A percentile compares a stretch with the other conserved stretches of the same genome.
These are phyloP conservation scores for Pinguiococcus pyrenoidosus DNA, from an alignment of 108 stramenopile species.

Conservation along the genomic window DNA sequence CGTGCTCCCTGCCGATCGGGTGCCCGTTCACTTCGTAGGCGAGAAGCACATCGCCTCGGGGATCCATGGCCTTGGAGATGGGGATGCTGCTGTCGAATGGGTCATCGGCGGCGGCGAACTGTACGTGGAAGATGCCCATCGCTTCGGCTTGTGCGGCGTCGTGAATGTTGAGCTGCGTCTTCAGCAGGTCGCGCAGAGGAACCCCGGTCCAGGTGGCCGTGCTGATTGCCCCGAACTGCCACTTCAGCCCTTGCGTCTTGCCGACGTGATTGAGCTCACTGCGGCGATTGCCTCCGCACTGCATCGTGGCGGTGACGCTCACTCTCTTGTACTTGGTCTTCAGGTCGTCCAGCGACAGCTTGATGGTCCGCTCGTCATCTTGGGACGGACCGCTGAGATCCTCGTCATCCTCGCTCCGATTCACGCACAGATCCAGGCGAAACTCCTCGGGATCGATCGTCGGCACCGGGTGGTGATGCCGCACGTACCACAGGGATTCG, in stretches of 20 bases:
- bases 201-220: conserved; percentile 88
- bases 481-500: conserved; percentile 52
- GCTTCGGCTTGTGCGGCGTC: not conserved
- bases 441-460: conserved; percentile 42
- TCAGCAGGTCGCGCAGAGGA: conserved; percentile 61
- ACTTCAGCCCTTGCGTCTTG: conserved; percentile 64
- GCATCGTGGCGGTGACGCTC: conserved; percentile 64
- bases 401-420: not conserved
- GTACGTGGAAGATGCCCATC: conserved; percentile 44
- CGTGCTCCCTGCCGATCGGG: conserved; percentile 72
- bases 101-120: conserved; percentile 67
- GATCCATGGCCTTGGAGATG: conserved; percentile 61
- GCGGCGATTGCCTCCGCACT: conserved; percentile 94
- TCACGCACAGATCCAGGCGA: conserved; percentile 32
- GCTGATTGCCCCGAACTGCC: conserved; percentile 78
- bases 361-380: conserved; percentile 26
- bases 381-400: not conserved
- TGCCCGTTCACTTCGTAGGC: conserved; percentile 93
- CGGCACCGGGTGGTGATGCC: conserved; percentile 66
- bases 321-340: conserved; percentile 19
- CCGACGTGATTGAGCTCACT: conserved; percentile 8
- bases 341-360: conserved; percentile 48
- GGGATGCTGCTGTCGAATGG: too few relatives aligned
- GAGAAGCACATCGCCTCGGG: conserved; percentile 76
- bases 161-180: too few relatives aligned